phyloP scores from a whole-genome alignment of 2,329 filamentous ascomycete genomes.

The Colletotrichum trifolii region DNA sequence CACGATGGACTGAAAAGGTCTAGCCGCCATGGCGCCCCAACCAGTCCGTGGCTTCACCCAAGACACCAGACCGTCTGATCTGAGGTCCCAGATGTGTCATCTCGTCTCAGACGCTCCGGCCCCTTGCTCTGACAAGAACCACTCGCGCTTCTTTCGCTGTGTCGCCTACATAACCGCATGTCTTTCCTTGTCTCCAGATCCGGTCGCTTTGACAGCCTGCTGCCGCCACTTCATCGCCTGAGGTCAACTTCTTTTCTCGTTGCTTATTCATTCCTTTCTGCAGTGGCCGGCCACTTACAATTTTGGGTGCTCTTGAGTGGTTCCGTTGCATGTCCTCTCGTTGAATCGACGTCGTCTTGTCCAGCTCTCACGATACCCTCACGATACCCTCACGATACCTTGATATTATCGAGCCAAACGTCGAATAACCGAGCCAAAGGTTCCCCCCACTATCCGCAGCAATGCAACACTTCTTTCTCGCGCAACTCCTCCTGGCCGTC shows the following conservation, averaged over 20 bases:
- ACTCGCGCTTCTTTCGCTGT: background rate
- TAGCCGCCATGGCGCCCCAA: background rate
- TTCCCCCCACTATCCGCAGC: too few species aligned
- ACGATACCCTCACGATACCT: background rate
- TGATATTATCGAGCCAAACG: background rate
- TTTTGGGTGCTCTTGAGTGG: slow-evolving; percentile 19
- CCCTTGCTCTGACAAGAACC: slow-evolving; percentile 21
- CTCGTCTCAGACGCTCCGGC: slow-evolving; percentile 35
- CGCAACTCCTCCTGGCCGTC: slow-evolving; percentile 33
- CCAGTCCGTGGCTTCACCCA: slow-evolving; percentile 18
- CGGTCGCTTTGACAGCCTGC: slow-evolving; percentile 10
- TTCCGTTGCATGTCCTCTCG: slow-evolving; percentile 18
- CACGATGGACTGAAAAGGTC: background rate
- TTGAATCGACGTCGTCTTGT: background rate
- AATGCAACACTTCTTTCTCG: slow-evolving; percentile 30
- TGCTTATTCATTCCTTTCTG: slow-evolving; percentile 20
- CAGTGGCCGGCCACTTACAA: slow-evolving; percentile 37
- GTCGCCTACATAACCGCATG: slow-evolving; percentile 28
- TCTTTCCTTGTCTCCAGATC: slow-evolving; percentile 12
- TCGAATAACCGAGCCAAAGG: background rate
- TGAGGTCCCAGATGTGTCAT: slow-evolving; percentile 37
- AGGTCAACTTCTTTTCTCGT: slow-evolving; percentile 5
- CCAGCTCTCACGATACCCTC: background rate
- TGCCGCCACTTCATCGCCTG: slow-evolving; percentile 7
- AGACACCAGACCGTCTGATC: slow-evolving; percentile 38